Evolutionary conservation across 192 early-diverging fungal species (phyloP), one percentile per base, ranked within the genome.

Genomic region (Gamsiella multidivaricata): DNA sequence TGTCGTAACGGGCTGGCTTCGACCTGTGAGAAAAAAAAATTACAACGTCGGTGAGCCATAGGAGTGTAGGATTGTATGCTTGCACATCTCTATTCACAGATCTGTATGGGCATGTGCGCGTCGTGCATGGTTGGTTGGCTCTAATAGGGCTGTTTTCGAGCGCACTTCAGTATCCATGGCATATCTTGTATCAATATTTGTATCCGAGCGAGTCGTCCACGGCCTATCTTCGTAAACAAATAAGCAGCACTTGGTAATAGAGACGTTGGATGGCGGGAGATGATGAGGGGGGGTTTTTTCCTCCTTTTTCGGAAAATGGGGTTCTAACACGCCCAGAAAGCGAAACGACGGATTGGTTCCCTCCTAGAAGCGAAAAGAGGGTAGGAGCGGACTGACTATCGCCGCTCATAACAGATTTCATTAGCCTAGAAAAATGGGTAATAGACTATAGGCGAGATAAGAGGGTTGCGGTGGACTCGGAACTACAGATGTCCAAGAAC

Each of bases 121-220:
- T 42, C 58, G 68, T 70, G 68, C 68, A 70, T 51, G 51, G 68
- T 45, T 70, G 39, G 58, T 57, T 61, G 49, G 57, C 36, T 53
- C 68, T 17, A 22, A 69, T 39, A 33, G 28, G 47, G 2, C n/a
- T 46, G 7, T 22, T 6, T 1, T 7, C n/a, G 26, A 29, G 37
- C 5, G 20, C 23, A 49, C 18, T 47, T n/a, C 45, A 12, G 12
- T 46, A 5, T 6, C 4, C 17, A 46, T 46, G n/a, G n/a, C n/a
- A n/a, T n/a, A n/a, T n/a, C n/a, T n/a, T n/a, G n/a, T n/a, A n/a
- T n/a, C n/a, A n/a, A n/a, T n/a, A n/a, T 31, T 8, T 29, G 3
- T 1, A 33, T 8, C 51, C 29, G 10, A 46, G 9, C 45, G 45
- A n/a, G 37, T 9, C 12, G 12, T 39, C 5, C 5, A 39, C 37